Evolutionary conservation across 495 filamentous ascomycete species (phyloP), one percentile per base, ranked within the genome.

Genomic region (Pseudoneurospora amorphoporcata): DNA sequence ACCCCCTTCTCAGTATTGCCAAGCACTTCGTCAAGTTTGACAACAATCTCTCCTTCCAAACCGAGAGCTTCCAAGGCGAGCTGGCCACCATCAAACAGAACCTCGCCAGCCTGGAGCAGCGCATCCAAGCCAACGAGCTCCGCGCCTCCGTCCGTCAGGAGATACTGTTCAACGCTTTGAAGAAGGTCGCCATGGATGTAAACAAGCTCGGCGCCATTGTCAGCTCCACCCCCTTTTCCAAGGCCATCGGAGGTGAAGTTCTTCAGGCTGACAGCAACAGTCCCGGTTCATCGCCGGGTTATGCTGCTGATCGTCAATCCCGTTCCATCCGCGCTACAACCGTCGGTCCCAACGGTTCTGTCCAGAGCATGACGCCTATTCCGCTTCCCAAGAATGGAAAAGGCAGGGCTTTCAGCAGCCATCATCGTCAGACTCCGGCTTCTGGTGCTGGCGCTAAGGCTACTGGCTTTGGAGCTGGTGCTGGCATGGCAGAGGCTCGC

Each of bases 151-250:
- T 71, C 40, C 75, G 78, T 1, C 77, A 78, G 23, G 41, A 73
- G 1, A 75, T 80, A 1, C 23, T 79, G 8, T 80, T 80, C 39
- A 72, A 71, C 37, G 69, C 73, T 32, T 32, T 80, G 6, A 71
- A 73, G 68, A 76, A 74, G 58, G 19, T 80, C 0, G 71, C 73
- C 0, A 53, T 16, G 12, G 77, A 78, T 10, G 29, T 79, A 1
- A 45, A 61, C 47, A 38, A 35, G 39, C 35, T 47, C 72, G 70
- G 37, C 0, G 17, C 42, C 42, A 45, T 17, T 17, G 35, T 37
- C 0, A 1, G 35, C 5, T 37, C 35, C 0, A 5, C 35, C 35
- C 35, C 3, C 35, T 37, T 37, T 37, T 37, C 35, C 35, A 37
- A 37, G 35, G 35, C 3, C 39, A 23, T 23, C 23, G 23, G 23